Evolutionary conservation across 805 yeast species (phyloP).

Genomic region (Candida ascalaphidarum): DNA sequence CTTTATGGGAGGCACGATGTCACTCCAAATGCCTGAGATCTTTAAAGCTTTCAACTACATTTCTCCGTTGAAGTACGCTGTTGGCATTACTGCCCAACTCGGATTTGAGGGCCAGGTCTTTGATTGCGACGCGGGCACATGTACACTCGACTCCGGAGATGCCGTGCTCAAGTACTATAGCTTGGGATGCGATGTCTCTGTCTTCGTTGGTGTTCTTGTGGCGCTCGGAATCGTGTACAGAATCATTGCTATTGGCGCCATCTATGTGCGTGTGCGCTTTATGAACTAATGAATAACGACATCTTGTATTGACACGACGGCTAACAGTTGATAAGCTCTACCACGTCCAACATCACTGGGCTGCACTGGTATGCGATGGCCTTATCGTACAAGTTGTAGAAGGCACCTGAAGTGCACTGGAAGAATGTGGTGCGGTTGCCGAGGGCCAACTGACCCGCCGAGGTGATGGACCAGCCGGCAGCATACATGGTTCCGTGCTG

Average conservation of each 20-base stretch:
- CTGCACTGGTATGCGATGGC: conserved; percentile 25
- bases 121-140: conserved; percentile 39
- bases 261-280: conserved; percentile 19
- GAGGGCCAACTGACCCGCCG: conserved; percentile 22
- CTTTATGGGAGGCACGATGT: conserved; percentile 80
- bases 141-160: conserved; percentile 45
- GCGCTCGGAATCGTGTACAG: conserved; percentile 36
- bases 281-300: too few species aligned
- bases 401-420: conserved; percentile 33
- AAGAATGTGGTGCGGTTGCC: conserved; percentile 23
- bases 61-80: conserved; percentile 72
- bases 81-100: conserved; percentile 49
- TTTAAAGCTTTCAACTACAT: conserved; percentile 64
- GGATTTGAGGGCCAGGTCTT: conserved; percentile 46
- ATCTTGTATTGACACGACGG: too few species aligned
- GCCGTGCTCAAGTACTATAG: conserved; percentile 48
- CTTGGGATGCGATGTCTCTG: conserved; percentile 26
- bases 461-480: conserved; percentile 30
- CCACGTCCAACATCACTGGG: conserved; percentile 28
- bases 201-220: conserved; percentile 30
- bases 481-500: conserved; percentile 30
- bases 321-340: conserved; percentile 24
- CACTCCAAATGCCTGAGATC: conserved; percentile 64
- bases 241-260: conserved; percentile 18
- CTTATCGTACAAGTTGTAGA: conserved; percentile 27